Evolutionary conservation across 1,284 basidiomycete genomes (phyloP).

Genomic region (Entoloma clypeatum): DNA sequence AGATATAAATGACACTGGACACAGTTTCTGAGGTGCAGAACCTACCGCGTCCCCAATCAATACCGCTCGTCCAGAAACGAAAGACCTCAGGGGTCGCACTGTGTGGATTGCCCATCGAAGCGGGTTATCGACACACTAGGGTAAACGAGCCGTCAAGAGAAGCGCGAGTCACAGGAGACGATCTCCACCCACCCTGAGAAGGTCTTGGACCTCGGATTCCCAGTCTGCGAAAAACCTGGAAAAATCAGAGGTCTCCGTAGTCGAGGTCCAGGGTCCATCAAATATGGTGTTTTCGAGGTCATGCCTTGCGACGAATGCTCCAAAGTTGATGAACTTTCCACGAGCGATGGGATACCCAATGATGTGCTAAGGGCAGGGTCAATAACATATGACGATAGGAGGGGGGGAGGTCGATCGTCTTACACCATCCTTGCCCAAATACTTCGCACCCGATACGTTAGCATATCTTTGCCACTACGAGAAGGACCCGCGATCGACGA

Average conservation of each 20-base stretch:
- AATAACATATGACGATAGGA: conserved; percentile 5
- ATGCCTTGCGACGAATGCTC: conserved; percentile 40
- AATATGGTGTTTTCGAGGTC: conserved; percentile 39
- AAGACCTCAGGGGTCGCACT: conserved; percentile 35
- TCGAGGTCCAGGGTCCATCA: conserved; percentile 40
- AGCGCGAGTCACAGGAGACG: conserved; percentile 1
- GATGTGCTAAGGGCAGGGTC: conserved; percentile 35
- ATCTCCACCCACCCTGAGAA: conserved; percentile 43
- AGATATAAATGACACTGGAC: conserved; percentile 8
- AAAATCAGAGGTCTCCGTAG: conserved; percentile 35
- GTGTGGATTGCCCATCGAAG: conserved; percentile 43
- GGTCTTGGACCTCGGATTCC: conserved; percentile 43
- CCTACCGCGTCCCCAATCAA: conserved; percentile 45
- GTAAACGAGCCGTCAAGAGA: conserved; percentile 6
- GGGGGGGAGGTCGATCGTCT: conserved; percentile 16
- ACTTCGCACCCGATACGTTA: conserved; percentile 25
- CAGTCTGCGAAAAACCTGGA: conserved; percentile 36
- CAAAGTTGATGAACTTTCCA: conserved; percentile 45
- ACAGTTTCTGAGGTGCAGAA: conserved; percentile 2
- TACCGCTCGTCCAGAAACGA: conserved; percentile 35
- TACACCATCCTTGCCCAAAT: conserved; percentile 41
- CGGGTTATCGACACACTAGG: conserved; percentile 40
- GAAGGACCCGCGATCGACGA: conserved; percentile 11
- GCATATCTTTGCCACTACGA: conserved; percentile 1
- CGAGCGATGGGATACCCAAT: conserved; percentile 46